phyloP scores from a whole-genome alignment of 352 stramenopile genomes.

The Plasmopara viticola region DNA sequence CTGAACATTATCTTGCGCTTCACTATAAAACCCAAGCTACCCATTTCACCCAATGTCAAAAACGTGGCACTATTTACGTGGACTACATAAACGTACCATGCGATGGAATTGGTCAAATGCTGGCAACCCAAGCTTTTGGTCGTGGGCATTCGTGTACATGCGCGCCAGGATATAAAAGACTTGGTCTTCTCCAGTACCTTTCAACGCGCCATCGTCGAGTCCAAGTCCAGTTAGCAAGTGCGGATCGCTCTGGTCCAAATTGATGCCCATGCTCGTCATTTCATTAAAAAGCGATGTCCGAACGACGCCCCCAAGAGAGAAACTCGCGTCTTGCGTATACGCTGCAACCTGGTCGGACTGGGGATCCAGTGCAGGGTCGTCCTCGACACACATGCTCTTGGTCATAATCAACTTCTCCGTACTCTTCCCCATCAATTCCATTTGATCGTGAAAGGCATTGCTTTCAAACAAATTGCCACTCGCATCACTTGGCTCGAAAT shows the following conservation, averaged over 20 bases:
- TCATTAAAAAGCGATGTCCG: slow-evolving; percentile 56
- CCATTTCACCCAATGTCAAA: slow-evolving; percentile 3
- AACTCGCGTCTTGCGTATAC: slow-evolving; percentile 16
- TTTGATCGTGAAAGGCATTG: slow-evolving; percentile 63
- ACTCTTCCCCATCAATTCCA: slow-evolving; percentile 40
- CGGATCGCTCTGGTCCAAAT: slow-evolving; percentile 33
- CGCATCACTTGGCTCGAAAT: slow-evolving; percentile 18
- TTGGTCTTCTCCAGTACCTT: slow-evolving; percentile 49
- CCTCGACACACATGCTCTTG: slow-evolving; percentile 27
- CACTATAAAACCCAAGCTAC: slow-evolving; percentile 76
- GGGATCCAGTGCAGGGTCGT: slow-evolving; percentile 23
- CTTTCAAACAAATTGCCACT: slow-evolving; percentile 66
- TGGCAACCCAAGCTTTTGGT: slow-evolving; percentile 69
- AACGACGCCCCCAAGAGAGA: slow-evolving; percentile 25
- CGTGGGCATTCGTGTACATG: slow-evolving; percentile 66
- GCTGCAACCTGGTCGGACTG: slow-evolving; percentile 16
- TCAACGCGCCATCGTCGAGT: slow-evolving; percentile 13
- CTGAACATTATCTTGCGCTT: slow-evolving; percentile 60
- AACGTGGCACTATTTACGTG: background rate
- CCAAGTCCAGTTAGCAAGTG: slow-evolving; percentile 42
- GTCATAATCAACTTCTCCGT: slow-evolving; percentile 34
- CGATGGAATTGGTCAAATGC: slow-evolving; percentile 79
- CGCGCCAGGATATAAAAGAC: slow-evolving; percentile 78
- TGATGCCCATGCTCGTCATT: slow-evolving; percentile 77
- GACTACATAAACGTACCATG: slow-evolving; percentile 44